These are phyloP conservation scores for Starmera caribaea DNA, from an alignment of 805 yeast genomes.

Conservation along the genomic window DNA sequence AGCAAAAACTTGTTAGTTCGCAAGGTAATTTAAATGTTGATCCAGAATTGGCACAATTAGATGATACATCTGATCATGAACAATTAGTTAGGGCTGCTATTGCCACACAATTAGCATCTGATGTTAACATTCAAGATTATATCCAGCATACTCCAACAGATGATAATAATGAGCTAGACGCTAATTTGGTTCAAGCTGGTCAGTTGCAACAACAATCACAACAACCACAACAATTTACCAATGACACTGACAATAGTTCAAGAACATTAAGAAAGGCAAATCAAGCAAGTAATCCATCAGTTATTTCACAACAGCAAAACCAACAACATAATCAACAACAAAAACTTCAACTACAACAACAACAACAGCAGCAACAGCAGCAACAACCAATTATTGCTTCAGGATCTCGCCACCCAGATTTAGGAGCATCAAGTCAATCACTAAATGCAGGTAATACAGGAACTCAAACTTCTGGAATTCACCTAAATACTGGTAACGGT, in stretches of 20 bases:
- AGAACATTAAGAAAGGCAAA: background rate
- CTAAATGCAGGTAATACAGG: background rate
- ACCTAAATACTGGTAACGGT: background rate
- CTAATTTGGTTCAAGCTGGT: background rate
- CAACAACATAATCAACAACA: slow-evolving; percentile 1
- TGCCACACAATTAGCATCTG: slow-evolving; percentile 51
- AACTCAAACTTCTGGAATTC: background rate
- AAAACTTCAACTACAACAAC: background rate
- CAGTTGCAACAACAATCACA: slow-evolving; percentile 1
- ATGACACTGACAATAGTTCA: no score
- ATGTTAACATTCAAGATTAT: slow-evolving; percentile 22
- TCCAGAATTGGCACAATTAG: slow-evolving; percentile 46
- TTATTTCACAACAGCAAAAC: background rate
- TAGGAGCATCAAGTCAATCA: background rate
- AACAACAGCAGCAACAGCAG: slow-evolving; percentile 1
- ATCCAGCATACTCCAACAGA: slow-evolving; percentile 16
- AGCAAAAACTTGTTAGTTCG: background rate
- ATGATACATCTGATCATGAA: slow-evolving; percentile 42
- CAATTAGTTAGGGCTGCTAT: slow-evolving; percentile 64
- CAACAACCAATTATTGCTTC: background rate
- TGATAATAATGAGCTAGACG: slow-evolving; percentile 3
- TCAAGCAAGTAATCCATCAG: background rate
- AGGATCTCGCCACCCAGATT: background rate
- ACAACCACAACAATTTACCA: background rate
- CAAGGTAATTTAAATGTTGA: slow-evolving; percentile 33